Base-by-base conservation (phyloP, 345 rosid species). In the Eutrema heterophyllum region DNA sequence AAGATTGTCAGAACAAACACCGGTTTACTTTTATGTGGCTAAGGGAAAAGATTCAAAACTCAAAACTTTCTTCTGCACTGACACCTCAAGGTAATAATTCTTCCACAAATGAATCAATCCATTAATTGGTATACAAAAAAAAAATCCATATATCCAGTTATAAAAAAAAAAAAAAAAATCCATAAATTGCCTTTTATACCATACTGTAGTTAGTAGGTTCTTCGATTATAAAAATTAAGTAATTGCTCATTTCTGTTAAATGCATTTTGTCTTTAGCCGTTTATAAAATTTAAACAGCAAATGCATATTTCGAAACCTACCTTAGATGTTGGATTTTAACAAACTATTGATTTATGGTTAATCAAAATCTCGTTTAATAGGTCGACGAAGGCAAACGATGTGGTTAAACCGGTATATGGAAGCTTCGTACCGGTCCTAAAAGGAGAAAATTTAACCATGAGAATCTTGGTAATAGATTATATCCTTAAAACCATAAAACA, bases 1-100 rank as follows among this genome's bases (percentile, higher is more conserved):
- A 29, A 67, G 87, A 35, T 84, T 93, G 29, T 74, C 97, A 0
- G 98, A 91, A 83, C 81, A 91, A 2, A 91, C 98, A 0, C 94
- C 94, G 0, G 55, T 93, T 4, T 91, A 58, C 83, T 91, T 93
- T 79, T 90, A 86, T 33, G 81, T 87, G 13, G 57, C 81, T 33
- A 79, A 77, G 48, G 64, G 79, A 4, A 66, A 82, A 2, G 78
- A 80, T 38, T 80, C 77, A 65, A 76, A 68, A 59, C 74, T 75
- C 64, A 66, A 45, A 9, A 83, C 92, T 27, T 83, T 74, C 49
- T 93, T 91, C 78, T 93, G 98, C 44, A 69, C 88, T 7, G 98
- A 93, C 29, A 88, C 88, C 33, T 70, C 89, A 66, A 89, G 98
- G 98, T 93, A 39, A 12, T 48, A 51, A 7, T 15, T 15, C 7